Percentiles rank a stretch among this genome's conserved stretches.
Conservation (phyloP, 176 grass and related monocot species). For the barley (Hordeum vulgare) region MorexV3_pseudomolecules_assembly NC_058518.1:271702909-271703408, state of each 20-base stretch:
- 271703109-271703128: neutral
- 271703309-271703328: neutral
- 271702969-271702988: neutral
- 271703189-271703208: neutral
- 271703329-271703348: neutral
- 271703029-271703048: neutral
- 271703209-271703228: neutral
- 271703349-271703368: conserved; percentile 16
- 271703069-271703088: neutral
- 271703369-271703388: conserved; percentile 11
- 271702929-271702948: neutral
- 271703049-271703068: neutral
- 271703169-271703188: neutral
- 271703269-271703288: conserved; percentile 29
- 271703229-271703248: neutral
- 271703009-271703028: neutral
- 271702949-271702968: neutral
- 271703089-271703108: neutral
- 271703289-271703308: conserved; percentile 16
- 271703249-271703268: neutral
- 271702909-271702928: neutral
- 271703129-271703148: neutral
- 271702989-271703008: neutral
- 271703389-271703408: neutral
- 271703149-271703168: neutral